Evolutionary conservation across 1,284 basidiomycete species (phyloP).

Genomic region (Bjerkandera adusta): DNA sequence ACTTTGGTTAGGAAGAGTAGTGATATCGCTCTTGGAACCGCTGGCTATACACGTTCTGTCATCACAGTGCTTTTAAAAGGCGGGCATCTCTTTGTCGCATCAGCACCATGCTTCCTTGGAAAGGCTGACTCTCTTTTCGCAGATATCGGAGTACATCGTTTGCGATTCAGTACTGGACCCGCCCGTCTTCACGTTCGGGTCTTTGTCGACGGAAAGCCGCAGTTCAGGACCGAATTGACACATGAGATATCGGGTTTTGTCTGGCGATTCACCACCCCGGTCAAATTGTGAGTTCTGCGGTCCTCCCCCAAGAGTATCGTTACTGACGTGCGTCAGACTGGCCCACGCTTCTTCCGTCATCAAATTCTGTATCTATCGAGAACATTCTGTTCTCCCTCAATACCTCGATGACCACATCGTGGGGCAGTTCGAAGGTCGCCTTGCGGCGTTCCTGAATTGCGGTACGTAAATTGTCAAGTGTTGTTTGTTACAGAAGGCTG

Average conservation of each 20-base stretch:
- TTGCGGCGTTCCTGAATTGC: neutral
- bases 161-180: no score
- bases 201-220: neutral
- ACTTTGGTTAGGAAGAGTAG: no score
- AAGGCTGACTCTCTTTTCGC: no score
- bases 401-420: neutral
- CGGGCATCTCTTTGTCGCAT: no score
- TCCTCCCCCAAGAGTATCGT: neutral
- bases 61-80: no score
- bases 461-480: neutral
- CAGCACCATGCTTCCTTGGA: no score
- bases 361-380: constrained; percentile 1
- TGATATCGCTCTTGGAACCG: no score
- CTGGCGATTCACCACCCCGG: neutral
- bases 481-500: neutral
- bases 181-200: no score
- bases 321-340: neutral
- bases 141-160: no score
- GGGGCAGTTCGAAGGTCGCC: neutral
- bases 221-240: neutral
- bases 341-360: neutral
- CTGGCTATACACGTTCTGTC: no score
- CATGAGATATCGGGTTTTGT: neutral
- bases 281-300: constrained; percentile 1
- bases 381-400: neutral